These are phyloP conservation scores for Simplicillium aogashimaense DNA, from an alignment of 2,329 filamentous ascomycete genomes.

Conservation along the genomic window DNA sequence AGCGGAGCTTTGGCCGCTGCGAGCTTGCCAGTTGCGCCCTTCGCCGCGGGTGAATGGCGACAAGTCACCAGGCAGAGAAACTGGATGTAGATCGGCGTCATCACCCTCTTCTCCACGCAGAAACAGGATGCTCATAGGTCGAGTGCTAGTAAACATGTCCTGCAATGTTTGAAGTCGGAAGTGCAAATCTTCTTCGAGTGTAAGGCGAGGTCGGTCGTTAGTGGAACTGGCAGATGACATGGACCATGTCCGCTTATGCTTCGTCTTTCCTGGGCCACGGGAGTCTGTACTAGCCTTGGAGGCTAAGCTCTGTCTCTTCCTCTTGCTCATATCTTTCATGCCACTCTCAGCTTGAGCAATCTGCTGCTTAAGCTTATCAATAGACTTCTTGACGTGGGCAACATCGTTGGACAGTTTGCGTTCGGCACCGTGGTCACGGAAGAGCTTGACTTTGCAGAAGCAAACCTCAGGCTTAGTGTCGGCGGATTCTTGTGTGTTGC, in stretches of 20 bases:
- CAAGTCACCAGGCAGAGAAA: conserved; percentile 60
- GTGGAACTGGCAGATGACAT: conserved; percentile 70
- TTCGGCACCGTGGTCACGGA: conserved; percentile 91
- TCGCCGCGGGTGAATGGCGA: conserved; percentile 48
- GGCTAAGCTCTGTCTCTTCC: conserved; percentile 44
- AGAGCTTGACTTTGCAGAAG: conserved; percentile 95
- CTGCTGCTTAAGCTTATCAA: conserved; percentile 92
- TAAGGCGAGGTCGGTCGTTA: conserved; percentile 32
- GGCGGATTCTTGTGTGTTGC: conserved; percentile 35
- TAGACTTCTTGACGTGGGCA: conserved; percentile 89
- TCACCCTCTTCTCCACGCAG: conserved; percentile 68
- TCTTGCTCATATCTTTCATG: conserved; percentile 52
- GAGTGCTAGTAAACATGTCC: conserved; percentile 82
- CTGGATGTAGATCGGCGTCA: conserved; percentile 70
- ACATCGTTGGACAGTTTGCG: conserved; percentile 92
- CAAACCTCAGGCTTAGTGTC: conserved; percentile 59
- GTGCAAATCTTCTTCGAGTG: conserved; percentile 66
- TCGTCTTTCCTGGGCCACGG: conserved; percentile 70
- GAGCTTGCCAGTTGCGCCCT: conserved; percentile 36
- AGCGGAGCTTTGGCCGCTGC: conserved; percentile 47
- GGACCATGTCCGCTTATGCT: conserved; percentile 93
- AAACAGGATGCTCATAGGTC: conserved; percentile 69
- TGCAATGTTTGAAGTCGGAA: conserved; percentile 69
- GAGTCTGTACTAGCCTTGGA: conserved; percentile 32
- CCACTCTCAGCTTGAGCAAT: conserved; percentile 68